These are phyloP conservation scores for Lecanicillium sp. DNA, from an alignment of 2,329 filamentous ascomycete genomes.

Conservation along the genomic window DNA sequence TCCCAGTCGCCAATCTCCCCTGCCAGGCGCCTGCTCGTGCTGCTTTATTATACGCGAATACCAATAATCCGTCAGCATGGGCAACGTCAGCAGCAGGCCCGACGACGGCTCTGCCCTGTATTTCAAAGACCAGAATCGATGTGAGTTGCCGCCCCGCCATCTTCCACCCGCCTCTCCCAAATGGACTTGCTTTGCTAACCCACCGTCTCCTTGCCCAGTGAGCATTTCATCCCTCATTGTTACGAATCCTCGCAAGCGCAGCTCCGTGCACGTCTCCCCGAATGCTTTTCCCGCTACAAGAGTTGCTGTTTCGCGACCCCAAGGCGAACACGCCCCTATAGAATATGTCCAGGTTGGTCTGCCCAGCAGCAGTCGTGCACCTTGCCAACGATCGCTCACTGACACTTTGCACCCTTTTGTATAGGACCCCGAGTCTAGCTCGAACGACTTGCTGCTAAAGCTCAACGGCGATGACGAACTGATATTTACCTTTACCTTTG, in stretches of 20 bases:
- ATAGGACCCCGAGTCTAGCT: slow-evolving; percentile 68
- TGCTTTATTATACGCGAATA: slow-evolving; percentile 11
- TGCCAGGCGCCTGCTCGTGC: background rate
- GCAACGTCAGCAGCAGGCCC: slow-evolving; percentile 80
- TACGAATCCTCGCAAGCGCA: slow-evolving; percentile 70
- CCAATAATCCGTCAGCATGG: slow-evolving; percentile 56
- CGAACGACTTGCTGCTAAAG: slow-evolving; percentile 76
- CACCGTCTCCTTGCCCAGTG: slow-evolving; percentile 46
- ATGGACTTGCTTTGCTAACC: slow-evolving; percentile 13
- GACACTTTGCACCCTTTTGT: slow-evolving; percentile 11
- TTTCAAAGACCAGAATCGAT: slow-evolving; percentile 83
- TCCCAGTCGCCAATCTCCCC: background rate
- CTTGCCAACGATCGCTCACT: slow-evolving; percentile 8
- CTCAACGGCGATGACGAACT: slow-evolving; percentile 88
- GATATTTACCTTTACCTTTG: slow-evolving; percentile 85
- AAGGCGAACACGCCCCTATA: slow-evolving; percentile 66
- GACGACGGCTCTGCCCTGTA: slow-evolving; percentile 77
- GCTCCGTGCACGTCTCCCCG: slow-evolving; percentile 68
- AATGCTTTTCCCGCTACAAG: slow-evolving; percentile 82
- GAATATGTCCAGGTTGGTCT: slow-evolving; percentile 82
- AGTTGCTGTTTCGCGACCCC: slow-evolving; percentile 63
- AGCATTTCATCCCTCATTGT: slow-evolving; percentile 78
- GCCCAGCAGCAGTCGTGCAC: slow-evolving; percentile 12
- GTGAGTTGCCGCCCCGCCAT: slow-evolving; percentile 47
- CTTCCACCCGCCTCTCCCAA: too few species aligned